phyloP scores from a whole-genome alignment of 768 basidiomycete genomes.

The Mycena galericulata region DNA sequence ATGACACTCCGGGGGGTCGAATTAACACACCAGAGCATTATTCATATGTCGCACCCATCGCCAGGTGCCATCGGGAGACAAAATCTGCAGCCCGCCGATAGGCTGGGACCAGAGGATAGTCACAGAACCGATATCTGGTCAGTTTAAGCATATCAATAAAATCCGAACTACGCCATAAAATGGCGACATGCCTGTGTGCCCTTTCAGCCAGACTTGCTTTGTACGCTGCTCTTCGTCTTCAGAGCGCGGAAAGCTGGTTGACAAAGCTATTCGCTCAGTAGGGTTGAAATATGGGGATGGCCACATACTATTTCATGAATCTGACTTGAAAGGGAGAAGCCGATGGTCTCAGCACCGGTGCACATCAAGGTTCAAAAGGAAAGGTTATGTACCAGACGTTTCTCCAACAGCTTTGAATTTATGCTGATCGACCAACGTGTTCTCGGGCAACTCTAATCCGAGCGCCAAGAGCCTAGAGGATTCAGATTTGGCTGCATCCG shows the following conservation, averaged over 20 bases:
- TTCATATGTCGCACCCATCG: slow-evolving; percentile 71
- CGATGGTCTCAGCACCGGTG: too few relatives aligned
- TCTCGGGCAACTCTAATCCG: slow-evolving; percentile 67
- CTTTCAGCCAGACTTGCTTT: slow-evolving; percentile 71
- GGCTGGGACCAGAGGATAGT: slow-evolving; percentile 74
- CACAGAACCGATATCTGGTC: slow-evolving; percentile 63
- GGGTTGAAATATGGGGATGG: too few relatives aligned
- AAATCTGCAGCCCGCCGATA: slow-evolving; percentile 67
- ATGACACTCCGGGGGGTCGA: neutral
- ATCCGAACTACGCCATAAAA: too few relatives aligned
- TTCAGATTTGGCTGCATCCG: neutral
- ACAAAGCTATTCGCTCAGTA: too few relatives aligned
- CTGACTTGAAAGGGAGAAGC: slow-evolving; percentile 52
- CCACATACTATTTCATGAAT: slow-evolving; percentile 74
- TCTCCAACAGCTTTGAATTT: slow-evolving; percentile 55
- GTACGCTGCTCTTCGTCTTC: slow-evolving; percentile 62
- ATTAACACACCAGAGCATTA: slow-evolving; percentile 64
- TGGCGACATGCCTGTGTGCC: slow-evolving; percentile 60
- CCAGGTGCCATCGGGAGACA: slow-evolving; percentile 64
- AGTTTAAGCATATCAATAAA: slow-evolving; percentile 26
- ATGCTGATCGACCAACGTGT: slow-evolving; percentile 62
- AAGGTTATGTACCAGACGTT: slow-evolving; percentile 49
- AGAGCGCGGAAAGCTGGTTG: slow-evolving; percentile 65
- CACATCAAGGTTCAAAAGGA: neutral
- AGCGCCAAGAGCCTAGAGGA: slow-evolving; percentile 55